Evolutionary conservation across 1,139 yeast species (phyloP).

Genomic region (Saccharomyces pastorianus): DNA sequence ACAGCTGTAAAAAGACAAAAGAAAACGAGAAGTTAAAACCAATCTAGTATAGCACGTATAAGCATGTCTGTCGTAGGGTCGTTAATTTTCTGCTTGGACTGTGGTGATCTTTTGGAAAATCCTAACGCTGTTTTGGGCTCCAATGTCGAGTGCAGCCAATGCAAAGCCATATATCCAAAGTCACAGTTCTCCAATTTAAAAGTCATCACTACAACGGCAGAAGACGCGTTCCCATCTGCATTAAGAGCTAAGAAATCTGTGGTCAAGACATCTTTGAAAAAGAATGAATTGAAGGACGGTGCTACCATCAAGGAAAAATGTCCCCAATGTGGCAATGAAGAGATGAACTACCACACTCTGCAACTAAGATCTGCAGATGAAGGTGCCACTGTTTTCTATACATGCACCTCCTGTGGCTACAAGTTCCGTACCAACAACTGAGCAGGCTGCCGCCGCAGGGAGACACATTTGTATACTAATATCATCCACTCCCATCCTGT

Average conservation of each 20-base stretch:
- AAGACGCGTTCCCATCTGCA: slow-evolving; percentile 85
- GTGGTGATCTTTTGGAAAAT: slow-evolving; percentile 79
- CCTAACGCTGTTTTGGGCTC: slow-evolving; percentile 42
- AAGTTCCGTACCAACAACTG: slow-evolving; percentile 82
- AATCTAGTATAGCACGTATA: background rate
- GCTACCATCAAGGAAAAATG: slow-evolving; percentile 95
- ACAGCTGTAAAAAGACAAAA: background rate
- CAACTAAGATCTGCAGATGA: slow-evolving; percentile 98
- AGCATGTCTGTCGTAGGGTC: slow-evolving; percentile 91
- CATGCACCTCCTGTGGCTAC: slow-evolving; percentile 89
- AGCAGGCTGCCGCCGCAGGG: too few relatives aligned
- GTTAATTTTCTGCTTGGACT: slow-evolving; percentile 83
- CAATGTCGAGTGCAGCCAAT: slow-evolving; percentile 56
- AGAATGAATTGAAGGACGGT: slow-evolving; percentile 81
- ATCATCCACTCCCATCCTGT: background rate
- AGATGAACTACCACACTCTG: slow-evolving; percentile 94
- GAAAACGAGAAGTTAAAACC: background rate
- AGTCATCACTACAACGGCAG: slow-evolving; percentile 76
- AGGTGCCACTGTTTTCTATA: slow-evolving; percentile 93
- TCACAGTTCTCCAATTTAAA: slow-evolving; percentile 62
- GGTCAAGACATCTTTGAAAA: slow-evolving; percentile 75
- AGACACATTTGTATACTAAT: background rate
- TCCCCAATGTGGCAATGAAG: slow-evolving; percentile 95
- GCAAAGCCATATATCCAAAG: slow-evolving; percentile 53
- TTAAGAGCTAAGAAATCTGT: slow-evolving; percentile 75